Percentiles rank a stretch among this genome's conserved stretches.
Conservation (phyloP, 768 basidiomycete genomes). For the Kwoniella sp. region DNA sequence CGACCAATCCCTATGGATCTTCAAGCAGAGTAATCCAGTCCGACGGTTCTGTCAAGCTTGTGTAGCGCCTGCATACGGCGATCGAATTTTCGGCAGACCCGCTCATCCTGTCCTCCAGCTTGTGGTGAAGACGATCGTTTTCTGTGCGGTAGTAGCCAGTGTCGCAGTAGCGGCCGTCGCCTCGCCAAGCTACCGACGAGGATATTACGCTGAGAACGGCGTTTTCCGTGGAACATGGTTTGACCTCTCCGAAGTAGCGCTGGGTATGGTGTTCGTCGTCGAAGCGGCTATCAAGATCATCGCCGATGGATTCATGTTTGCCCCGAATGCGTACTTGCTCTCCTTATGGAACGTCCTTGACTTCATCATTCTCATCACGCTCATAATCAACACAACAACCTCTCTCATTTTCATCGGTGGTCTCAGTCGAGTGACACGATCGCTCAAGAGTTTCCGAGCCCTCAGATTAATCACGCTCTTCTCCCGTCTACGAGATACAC, state of each 20-base stretch:
- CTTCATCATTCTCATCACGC: conserved; percentile 75
- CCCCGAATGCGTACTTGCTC: conserved; percentile 70
- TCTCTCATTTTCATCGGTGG: conserved; percentile 75
- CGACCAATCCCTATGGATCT: conserved; percentile 86
- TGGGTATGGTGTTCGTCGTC: conserved; percentile 69
- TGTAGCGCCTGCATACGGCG: conserved; percentile 78
- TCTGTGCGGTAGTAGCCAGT: conserved; percentile 75
- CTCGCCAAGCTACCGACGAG: conserved; percentile 77
- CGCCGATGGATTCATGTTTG: conserved; percentile 88
- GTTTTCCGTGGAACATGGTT: conserved; percentile 77
- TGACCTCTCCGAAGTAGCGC: conserved; percentile 72
- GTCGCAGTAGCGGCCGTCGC: conserved; percentile 81
- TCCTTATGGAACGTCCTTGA: conserved; percentile 92
- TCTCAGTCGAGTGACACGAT: conserved; percentile 75
- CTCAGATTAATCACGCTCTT: conserved; percentile 87
- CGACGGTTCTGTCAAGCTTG: conserved; percentile 78
- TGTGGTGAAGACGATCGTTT: conserved; percentile 72
- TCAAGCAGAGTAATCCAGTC: conserved; percentile 74
- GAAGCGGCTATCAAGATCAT: conserved; percentile 89
- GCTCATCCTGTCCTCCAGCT: conserved; percentile 68
- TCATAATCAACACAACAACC: conserved; percentile 73
- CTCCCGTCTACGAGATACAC: conserved; percentile 79
- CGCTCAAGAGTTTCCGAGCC: conserved; percentile 83
- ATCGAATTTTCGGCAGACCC: conserved; percentile 79
- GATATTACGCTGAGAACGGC: conserved; percentile 68